Base-by-base conservation (phyloP, 2,329 filamentous ascomycete genomes). In the Aspergillus vadensis region DNA sequence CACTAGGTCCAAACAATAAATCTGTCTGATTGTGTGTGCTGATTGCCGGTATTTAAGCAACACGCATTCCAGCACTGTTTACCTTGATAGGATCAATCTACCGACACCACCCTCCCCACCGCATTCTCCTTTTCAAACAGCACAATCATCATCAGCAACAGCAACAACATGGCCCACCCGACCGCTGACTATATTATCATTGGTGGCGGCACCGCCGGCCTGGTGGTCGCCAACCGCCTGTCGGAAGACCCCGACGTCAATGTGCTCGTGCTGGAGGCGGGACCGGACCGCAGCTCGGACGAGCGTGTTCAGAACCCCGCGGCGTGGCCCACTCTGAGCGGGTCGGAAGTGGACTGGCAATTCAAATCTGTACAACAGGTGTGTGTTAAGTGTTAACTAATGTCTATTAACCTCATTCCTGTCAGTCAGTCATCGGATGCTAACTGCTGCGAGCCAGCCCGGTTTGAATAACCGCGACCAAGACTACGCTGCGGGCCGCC, bases 161-260 rank as follows among this genome's bases (percentile, higher is more conserved):
- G n/a, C n/a, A n/a, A n/a, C n/a, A 36, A 36, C 12, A 36, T 36
- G 32, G 15, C 32, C 32, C 10, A 14, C 12, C 32, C 12, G 12
- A 36, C 10, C 32, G 32, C 32, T 14, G 32, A 36, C 32, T 36
- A 36, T 2, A 6, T 36, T n/a, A 25, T 41, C 5, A 32, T 48
- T 2, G 57, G 51, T 6, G 57, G 57, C 6, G 51, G 51, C n/a
- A 55, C 57, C 2, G 41, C 50, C 7, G 57, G 57, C 30, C 57
- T 55, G 3, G 51, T 55, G 4, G 19, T 59, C 2, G 57, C 57
- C 4, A 21, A 21, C 5, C 51, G 57, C 2, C 50, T 59, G 15
- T 55, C 51, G 4, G 51, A 59, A 50, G 30, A 55, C 43, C 43
- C 43, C 19, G 1, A 30, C 14, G 9, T 30, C 12, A 21, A 6